Base-by-base conservation (phyloP, 2,329 filamentous ascomycete species). In the Davidsoniella eucalypti region DNA sequence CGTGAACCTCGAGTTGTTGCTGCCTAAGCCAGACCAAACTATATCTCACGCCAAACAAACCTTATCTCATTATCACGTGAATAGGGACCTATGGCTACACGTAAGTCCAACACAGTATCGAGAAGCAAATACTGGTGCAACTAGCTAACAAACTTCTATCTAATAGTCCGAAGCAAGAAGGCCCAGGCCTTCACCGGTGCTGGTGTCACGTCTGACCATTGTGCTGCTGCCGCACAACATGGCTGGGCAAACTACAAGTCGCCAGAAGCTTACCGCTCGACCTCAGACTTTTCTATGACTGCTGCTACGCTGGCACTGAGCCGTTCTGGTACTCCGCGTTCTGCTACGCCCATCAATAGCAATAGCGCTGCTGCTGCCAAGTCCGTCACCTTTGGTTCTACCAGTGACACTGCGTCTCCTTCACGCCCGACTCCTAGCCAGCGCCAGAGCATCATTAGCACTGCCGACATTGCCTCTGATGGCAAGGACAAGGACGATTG, bases 161-260 rank as follows among this genome's bases (percentile, higher is more conserved):
- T 7, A 6, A 5, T 26, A 46, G 38, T n/a, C 14, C 25, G 16
- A 5, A 25, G n/a, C 7, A 47, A 44, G 44, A 47, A 42, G 33
- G 23, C 45, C 2, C 44, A 38, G 10, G 14, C 44, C 45, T 39
- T 21, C 25, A 38, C 40, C 9, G 18, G 47, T 18, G 18, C 47
- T 12, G 47, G 47, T 29, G 47, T 49, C 41, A 49, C 7, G 5
- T 43, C 41, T 29, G 40, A 49, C n/a, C 40, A 49, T 16, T 49
- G 47, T 54, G 76, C 81, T 56, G 78, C 83, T 50, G 87, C 86
- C 49, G 84, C 84, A 2, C 68, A 79, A 47, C 73, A 84, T 61
- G 68, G 70, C 60, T 84, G 80, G 79, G 81, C 75, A 59, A 78
- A 80, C 16, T 71, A 71, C 42, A 72, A 63, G 2, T 62, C 72